Base-by-base conservation (phyloP, 345 rosid species). In the Sonneratia caseolaris region DNA sequence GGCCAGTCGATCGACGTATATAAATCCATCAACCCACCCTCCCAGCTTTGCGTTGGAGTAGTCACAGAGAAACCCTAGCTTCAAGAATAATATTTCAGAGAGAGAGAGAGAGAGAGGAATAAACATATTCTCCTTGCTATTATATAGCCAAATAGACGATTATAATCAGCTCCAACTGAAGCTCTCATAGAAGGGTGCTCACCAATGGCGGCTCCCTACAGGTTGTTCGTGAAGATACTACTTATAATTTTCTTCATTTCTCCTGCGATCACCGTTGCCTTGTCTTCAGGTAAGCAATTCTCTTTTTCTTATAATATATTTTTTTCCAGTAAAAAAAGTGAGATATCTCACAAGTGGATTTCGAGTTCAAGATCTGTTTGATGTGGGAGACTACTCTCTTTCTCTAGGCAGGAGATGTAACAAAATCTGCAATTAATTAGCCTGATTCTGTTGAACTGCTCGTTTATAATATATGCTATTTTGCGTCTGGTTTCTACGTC, bases 231-330 rank as follows among this genome's bases (percentile, higher is more conserved):
- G 53, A 83, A 82, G 27, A 14, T 85, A 56, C 64, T 76, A 68
- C 73, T 86, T 82, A 71, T 89, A 19, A 5, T 82, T 55, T 73
- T 75, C 51, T 37, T 32, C 73, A 53, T 83, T 53, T 24, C 82
- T 68, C 71, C 86, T 57, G 14, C 84, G 71, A 77, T 88, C 57
- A 64, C 78, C 71, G 64, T 83, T 68, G 78, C 77, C 70, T 74
- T 70, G 43, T 78, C 79, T 76, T 68, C 80, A 72, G 86, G 85
- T 83, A 45, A 51, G 21, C 55, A 3, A 66, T 37, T 16, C 12
- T 40, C 7, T 4, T 2, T 40, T 40, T 4, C 9, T 40, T 40
- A 8, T 40, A 1, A 40, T 40, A 40, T 8, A 40, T 40, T 4
- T 40, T 40, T 40, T 40, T 40, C 9, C 43, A 8, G 9, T 40